Evolutionary conservation across 192 early-diverging fungal genomes (phyloP).

Genomic region (Coemansia sp.): DNA sequence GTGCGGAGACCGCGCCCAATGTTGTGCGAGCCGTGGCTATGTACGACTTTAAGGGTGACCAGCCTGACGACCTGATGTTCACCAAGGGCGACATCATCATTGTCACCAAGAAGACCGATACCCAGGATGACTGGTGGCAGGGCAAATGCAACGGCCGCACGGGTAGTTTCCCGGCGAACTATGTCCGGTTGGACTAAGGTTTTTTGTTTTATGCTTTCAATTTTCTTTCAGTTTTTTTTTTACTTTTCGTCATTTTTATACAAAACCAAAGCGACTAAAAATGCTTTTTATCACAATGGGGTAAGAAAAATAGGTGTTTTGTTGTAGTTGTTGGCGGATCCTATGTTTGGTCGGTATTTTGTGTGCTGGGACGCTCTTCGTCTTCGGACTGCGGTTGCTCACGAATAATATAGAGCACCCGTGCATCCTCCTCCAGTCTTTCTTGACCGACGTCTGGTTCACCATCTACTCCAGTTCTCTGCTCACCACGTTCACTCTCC

Average conservation of each 20-base stretch:
- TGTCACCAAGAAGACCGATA: conserved; percentile 69
- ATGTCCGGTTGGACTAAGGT: conserved; percentile 51
- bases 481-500: neutral
- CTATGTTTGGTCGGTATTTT: neutral
- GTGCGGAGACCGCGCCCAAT: conserved; percentile 3
- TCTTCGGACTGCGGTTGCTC: neutral
- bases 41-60: conserved; percentile 83
- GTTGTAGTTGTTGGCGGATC: too few relatives aligned
- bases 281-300: neutral
- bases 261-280: neutral
- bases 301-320: too few relatives aligned
- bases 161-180: conserved; percentile 82
- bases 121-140: conserved; percentile 90
- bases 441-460: neutral
- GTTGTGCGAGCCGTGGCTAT: conserved; percentile 67
- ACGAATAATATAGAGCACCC: conserved; percentile 12
- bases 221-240: neutral
- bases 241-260: neutral
- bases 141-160: conserved; percentile 65
- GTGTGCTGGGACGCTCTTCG: neutral
- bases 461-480: neutral
- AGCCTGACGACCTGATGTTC: conserved; percentile 82
- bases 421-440: neutral
- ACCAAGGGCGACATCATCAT: conserved; percentile 84
- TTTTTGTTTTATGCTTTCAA: neutral